A percentile compares a stretch with the other conserved stretches of the same genome.
These are phyloP conservation scores for Tricholomella constricta DNA, from an alignment of 768 basidiomycete genomes.

Conservation along the genomic window DNA sequence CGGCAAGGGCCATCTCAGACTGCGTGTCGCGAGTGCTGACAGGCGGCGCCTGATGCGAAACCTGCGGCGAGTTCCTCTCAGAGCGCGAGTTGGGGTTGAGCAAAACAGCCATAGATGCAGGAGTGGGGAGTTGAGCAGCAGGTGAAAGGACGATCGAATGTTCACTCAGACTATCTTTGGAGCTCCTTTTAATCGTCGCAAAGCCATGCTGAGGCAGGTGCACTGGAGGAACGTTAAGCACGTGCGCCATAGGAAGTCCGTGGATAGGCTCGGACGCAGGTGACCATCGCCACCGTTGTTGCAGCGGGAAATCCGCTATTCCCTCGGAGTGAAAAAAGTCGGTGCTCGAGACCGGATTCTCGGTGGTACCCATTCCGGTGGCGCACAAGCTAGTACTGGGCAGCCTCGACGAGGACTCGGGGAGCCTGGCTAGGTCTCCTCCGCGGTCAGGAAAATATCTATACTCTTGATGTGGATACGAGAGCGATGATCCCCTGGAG, in stretches of 20 bases:
- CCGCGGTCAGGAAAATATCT: constrained; percentile 45
- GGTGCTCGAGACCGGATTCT: constrained; percentile 23
- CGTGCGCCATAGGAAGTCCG: constrained; percentile 34
- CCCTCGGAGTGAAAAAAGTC: constrained; percentile 42
- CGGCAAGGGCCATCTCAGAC: background rate
- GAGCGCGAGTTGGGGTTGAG: constrained; percentile 40
- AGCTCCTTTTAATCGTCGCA: constrained; percentile 29
- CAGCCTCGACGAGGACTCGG: constrained; percentile 31
- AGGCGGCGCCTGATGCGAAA: constrained; percentile 9
- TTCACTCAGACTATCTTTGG: constrained; percentile 11
- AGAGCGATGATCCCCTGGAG: constrained; percentile 53
- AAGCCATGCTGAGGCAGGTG: constrained; percentile 21
- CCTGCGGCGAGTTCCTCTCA: constrained; percentile 24
- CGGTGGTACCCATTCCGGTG: constrained; percentile 48
- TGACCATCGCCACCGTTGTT: constrained; percentile 28
- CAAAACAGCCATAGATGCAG: constrained; percentile 48
- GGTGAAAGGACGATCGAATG: constrained; percentile 34
- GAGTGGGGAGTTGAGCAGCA: constrained; percentile 45
- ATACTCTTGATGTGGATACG: constrained; percentile 47
- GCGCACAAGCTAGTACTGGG: constrained; percentile 39
- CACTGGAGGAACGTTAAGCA: constrained; percentile 26
- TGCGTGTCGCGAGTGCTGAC: background rate
- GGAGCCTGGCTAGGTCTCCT: constrained; percentile 28
- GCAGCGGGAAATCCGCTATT: constrained; percentile 36
- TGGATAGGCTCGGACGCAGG: constrained; percentile 25